Base-by-base conservation (phyloP, 2,329 filamentous ascomycete species). In the Colletotrichum simmondsii region DNA sequence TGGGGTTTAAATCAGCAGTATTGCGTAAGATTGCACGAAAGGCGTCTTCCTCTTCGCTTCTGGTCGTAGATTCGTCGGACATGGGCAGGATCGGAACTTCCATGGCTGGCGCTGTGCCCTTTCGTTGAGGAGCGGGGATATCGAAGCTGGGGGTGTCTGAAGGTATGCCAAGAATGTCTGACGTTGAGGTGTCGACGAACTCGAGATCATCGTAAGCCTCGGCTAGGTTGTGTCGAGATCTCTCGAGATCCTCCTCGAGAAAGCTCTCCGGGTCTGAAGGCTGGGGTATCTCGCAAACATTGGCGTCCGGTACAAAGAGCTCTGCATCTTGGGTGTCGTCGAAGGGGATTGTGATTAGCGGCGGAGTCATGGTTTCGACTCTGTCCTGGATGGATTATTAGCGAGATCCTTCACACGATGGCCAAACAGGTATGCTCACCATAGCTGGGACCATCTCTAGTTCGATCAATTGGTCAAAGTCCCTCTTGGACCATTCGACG, bases 191-290 rank as follows among this genome's bases (percentile, higher is more conserved):
- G 8, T 66, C 64, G 3, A 7, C 8, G 4, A 49, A 8, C 1
- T 49, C 35, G 5, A 12, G 12, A 19, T 12, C 64, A 2, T 46
- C 30, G 16, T 42, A 19, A 22, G 62, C 28, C 42, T 65, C 37
- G 3, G 72, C 14, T 12, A 65, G 53, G 5, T 5, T 56, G 62
- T 42, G 67, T 61, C 57, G 77, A 57, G 7, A 77, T 19, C 37
- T 65, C 58, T 11, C 66, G 30, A 56, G 68, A 1, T 53, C 26
- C 1, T 30, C 4, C 4, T 69, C 60, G 7, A 58, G n/a, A 2
- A 80, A 79, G 26, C 75, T 83, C 16, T 56, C 72, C 14, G 82
- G 79, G 2, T 81, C 80, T 0, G 81, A 81, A 32, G 78, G 78
- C 1, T 80, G 65, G 46, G 81, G 78, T 3, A 83, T 77, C 4